Base-by-base conservation (phyloP, 73 alveolate species). In the Durusdinium trenchii region DNA sequence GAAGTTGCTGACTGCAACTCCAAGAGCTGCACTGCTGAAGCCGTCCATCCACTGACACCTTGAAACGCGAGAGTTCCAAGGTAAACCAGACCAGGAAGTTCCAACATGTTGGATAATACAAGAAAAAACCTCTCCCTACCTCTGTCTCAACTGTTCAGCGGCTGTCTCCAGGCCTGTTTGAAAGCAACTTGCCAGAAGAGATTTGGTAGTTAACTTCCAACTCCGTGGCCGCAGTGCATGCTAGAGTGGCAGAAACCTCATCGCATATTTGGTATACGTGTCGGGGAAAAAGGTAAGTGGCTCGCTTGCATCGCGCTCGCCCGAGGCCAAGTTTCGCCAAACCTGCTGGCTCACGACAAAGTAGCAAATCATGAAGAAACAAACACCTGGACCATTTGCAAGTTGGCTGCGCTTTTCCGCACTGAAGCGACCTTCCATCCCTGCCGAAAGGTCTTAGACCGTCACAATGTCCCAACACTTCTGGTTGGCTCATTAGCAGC, bases 31-130 rank as follows among this genome's bases (percentile, higher is more conserved):
- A 28, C 98, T 91, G 98, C 98, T 91, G 43, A 91, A 75, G 2
- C 89, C 75, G 45, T 91, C 98, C 98, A 91, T 91, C 98, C 98
- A 91, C n/a, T 91, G 89, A 76, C 98, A 91, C 98, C 98, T 83
- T 26, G 73, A 60, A 60, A 60, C 73, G 73, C n/a, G 73, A 60
- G 30, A 57, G 32, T 23, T 69, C 9, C 36, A n/a, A 42, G 32
- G 12, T 23, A 1, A n/a, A 30, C 38, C 12, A n/a, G 82, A 69
- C 82, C 10, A 35, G 16, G 7, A 38, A 16, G 43, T 12, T 7
- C 43, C 36, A 16, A 67, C 42, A 35, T 18, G 42, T n/a, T n/a
- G n/a, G n/a, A n/a, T n/a, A n/a, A n/a, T n/a, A 67, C 82, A 23
- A 7, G 43, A 50, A 35, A 5, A 32, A 51, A 26, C 45, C 45